Conservation (phyloP, 805 yeast genomes). For the Candida caryicola region DNA sequence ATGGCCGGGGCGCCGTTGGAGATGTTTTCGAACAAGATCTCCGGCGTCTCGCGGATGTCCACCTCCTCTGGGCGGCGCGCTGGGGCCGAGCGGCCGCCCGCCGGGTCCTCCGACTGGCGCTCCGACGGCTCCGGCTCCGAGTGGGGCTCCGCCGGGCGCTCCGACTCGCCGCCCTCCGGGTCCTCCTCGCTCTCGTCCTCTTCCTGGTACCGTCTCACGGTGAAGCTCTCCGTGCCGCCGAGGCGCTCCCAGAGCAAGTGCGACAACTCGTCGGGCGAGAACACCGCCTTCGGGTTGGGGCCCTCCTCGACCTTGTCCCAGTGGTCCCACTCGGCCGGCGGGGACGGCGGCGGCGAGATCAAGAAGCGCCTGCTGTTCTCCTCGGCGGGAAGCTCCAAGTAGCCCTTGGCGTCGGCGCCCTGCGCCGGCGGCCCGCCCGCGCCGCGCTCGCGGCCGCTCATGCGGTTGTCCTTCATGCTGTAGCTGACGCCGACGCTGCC, state of each 20-base stretch:
- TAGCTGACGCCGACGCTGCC: conserved; percentile 20
- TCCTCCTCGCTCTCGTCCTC: conserved; percentile 11
- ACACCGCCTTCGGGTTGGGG: conserved; percentile 34
- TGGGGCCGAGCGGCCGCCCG: background rate
- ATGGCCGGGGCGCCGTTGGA: conserved; percentile 41
- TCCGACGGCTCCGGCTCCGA: background rate
- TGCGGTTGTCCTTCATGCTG: conserved; percentile 34
- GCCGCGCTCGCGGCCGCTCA: conserved; percentile 8
- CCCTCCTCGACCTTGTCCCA: conserved; percentile 42
- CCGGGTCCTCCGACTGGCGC: background rate
- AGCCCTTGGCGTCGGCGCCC: conserved; percentile 16
- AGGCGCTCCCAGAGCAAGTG: conserved; percentile 44
- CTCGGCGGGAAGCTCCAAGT: conserved; percentile 41
- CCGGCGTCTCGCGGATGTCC: conserved; percentile 32
- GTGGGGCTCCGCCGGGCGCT: background rate
- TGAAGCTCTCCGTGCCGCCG: conserved; percentile 38
- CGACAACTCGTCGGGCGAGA: conserved; percentile 39
- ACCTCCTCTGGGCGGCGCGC: conserved; percentile 1
- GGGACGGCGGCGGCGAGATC: conserved; percentile 45
- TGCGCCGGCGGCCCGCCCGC: no score
- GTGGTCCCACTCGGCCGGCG: conserved; percentile 44
- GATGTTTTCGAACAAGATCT: conserved; percentile 36
- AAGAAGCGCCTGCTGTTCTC: conserved; percentile 36
- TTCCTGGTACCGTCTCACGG: conserved; percentile 28
- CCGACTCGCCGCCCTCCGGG: background rate